Evolutionary conservation across 2,329 filamentous ascomycete species (phyloP).

Genomic region (Sphaerulina vaccinii): DNA sequence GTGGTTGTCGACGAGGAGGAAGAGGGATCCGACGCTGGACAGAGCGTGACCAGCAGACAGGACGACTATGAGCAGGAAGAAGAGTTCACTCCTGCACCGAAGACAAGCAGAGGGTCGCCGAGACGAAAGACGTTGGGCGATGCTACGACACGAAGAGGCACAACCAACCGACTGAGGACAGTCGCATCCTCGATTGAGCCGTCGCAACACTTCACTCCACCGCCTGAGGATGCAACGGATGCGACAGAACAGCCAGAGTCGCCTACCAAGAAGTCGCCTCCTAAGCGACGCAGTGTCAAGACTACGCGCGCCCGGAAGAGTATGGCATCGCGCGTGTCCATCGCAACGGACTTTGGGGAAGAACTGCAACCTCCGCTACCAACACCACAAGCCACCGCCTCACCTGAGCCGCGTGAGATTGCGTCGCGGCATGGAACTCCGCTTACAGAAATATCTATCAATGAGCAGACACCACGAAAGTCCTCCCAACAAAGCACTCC

Average conservation of each 20-base stretch:
- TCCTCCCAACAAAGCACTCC: conserved; percentile 21
- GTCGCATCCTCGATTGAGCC: conserved; percentile 58
- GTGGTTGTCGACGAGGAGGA: conserved; percentile 72
- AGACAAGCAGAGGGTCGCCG: conserved; percentile 58
- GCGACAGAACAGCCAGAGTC: conserved; percentile 57
- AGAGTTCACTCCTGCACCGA: conserved; percentile 75
- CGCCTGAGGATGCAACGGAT: conserved; percentile 47
- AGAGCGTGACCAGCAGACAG: conserved; percentile 53
- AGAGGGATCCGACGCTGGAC: conserved; percentile 57
- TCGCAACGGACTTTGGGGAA: conserved; percentile 38
- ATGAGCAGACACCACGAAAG: conserved; percentile 54
- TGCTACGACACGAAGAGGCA: conserved; percentile 47
- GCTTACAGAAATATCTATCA: conserved; percentile 65
- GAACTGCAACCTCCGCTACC: conserved; percentile 40
- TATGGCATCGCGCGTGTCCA: conserved; percentile 40
- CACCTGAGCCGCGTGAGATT: conserved; percentile 32
- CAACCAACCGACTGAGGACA: conserved; percentile 44
- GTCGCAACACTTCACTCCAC: conserved; percentile 60
- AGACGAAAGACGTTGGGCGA: conserved; percentile 51
- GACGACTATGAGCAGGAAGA: conserved; percentile 66
- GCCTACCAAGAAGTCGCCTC: conserved; percentile 58
- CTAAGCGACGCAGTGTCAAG: conserved; percentile 62
- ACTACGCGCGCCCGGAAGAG: conserved; percentile 51
- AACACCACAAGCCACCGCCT: conserved; percentile 50
- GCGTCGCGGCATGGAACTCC: conserved; percentile 54